Evolutionary conservation across 2,329 filamentous ascomycete genomes (phyloP).

Genomic region (Helotiales sp.): DNA sequence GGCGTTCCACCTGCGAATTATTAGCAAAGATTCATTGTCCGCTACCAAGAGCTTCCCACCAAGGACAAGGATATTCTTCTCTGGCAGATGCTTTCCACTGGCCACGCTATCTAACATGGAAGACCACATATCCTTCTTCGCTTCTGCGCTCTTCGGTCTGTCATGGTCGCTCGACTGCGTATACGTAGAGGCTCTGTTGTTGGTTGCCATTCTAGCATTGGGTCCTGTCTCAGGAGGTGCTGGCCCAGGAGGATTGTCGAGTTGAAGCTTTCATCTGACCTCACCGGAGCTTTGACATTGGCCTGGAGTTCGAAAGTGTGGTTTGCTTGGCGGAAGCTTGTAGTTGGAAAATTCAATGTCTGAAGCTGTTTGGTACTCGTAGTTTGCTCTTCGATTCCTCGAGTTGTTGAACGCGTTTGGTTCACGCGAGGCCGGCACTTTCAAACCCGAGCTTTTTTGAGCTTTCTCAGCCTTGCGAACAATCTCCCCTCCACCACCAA

Average conservation of each 20-base stretch:
- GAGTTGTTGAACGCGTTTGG: background rate
- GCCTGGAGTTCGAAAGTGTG: background rate
- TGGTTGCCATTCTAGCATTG: constrained; percentile 30
- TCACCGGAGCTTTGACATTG: constrained; percentile 9
- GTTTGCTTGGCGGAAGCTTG: constrained; percentile 1
- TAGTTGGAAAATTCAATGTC: background rate
- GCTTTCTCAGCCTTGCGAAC: constrained; percentile 13
- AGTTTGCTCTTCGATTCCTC: constrained; percentile 23
- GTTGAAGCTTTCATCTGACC: constrained; percentile 1
- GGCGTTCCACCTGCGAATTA: constrained; percentile 67
- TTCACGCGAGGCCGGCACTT: constrained; percentile 17
- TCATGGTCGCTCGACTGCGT: constrained; percentile 54
- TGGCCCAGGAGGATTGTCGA: background rate
- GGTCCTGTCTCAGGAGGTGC: constrained; percentile 22
- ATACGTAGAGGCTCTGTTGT: constrained; percentile 40
- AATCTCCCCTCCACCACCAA: background rate
- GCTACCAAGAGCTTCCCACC: constrained; percentile 50
- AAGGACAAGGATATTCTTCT: constrained; percentile 87
- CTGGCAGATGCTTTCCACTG: constrained; percentile 83
- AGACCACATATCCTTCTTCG: constrained; percentile 89
- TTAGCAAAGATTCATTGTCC: constrained; percentile 26
- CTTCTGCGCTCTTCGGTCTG: constrained; percentile 62
- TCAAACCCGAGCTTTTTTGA: constrained; percentile 1
- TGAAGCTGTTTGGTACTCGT: constrained; percentile 11
- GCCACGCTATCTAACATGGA: constrained; percentile 89